Evolutionary conservation across 192 early-diverging fungal species (phyloP).

Genomic region (Haplosporangium gracile): DNA sequence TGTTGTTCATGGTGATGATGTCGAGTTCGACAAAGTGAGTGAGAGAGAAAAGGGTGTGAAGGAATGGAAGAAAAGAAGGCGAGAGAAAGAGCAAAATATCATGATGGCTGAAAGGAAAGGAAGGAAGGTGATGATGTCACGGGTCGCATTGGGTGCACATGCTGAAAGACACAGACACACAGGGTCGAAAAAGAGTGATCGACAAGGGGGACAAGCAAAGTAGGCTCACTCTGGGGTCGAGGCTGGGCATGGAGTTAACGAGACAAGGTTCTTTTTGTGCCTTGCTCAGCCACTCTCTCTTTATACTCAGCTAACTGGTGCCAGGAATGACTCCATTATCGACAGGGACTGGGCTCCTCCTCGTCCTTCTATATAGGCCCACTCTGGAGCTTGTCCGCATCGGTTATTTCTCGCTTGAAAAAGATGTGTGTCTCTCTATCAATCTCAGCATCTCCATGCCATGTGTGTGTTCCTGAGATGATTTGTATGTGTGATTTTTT

Average conservation of each 20-base stretch:
- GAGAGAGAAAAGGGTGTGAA: background rate
- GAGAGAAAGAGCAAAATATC: background rate
- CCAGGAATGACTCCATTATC: no score
- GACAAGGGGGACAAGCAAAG: background rate
- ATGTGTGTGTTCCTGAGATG: background rate
- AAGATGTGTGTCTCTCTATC: no score
- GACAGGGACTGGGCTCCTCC: no score
- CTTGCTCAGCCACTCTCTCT: no score
- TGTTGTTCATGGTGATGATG: conserved; percentile 30
- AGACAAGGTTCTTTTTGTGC: background rate
- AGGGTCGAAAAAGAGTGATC: background rate
- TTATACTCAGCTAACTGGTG: no score
- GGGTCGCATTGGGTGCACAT: background rate
- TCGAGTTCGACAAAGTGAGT: background rate
- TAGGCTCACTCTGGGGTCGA: background rate
- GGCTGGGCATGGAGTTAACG: background rate
- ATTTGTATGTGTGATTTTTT: background rate
- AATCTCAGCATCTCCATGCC: no score
- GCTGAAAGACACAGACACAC: background rate
- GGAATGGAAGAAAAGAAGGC: background rate
- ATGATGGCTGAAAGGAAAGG: background rate
- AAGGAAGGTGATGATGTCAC: background rate
- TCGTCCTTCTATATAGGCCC: no score
- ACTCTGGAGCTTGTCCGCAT: no score
- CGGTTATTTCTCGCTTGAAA: no score